These are phyloP conservation scores for Durusdinium trenchii DNA, from an alignment of 73 alveolate species.

Conservation along the genomic window DNA sequence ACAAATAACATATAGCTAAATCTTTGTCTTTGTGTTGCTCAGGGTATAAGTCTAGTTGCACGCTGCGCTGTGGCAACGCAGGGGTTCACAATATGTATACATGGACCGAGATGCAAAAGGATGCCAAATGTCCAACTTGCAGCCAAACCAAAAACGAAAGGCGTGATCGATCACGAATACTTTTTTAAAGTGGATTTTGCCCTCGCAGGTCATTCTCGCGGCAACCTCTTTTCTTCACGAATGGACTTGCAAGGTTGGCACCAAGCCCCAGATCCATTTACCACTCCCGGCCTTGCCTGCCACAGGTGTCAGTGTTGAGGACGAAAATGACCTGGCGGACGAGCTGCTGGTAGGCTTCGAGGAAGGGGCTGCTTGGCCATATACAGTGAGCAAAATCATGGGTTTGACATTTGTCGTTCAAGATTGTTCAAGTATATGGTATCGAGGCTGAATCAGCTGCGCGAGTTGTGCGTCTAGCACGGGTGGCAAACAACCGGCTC, in stretches of 20 bases:
- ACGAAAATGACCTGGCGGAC: slow-evolving; percentile 27
- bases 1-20: too few species aligned
- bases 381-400: too few species aligned
- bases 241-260: neutral
- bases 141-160: neutral
- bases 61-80: too few species aligned
- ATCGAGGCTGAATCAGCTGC: slow-evolving; percentile 38
- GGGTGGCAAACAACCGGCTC: slow-evolving; percentile 11
- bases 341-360: slow-evolving; percentile 46
- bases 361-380: neutral
- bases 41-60: too few species aligned
- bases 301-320: too few species aligned
- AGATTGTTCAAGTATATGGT: too few species aligned
- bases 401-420: too few species aligned
- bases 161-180: neutral
- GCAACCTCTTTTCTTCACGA: neutral
- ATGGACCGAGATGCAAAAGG: neutral
- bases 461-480: slow-evolving; percentile 19
- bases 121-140: neutral
- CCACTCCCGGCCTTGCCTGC: too few species aligned
- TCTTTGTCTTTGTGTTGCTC: too few species aligned
- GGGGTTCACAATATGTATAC: too few species aligned
- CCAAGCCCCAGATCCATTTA: too few species aligned
- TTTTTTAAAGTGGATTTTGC: too few species aligned
- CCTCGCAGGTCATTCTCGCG: slow-evolving; percentile 41